Percentiles rank a stretch among this genome's conserved stretches.
Evolutionary conservation across 2,329 filamentous ascomycete species (phyloP).

Genomic region (Fusarium protoensiforme): DNA sequence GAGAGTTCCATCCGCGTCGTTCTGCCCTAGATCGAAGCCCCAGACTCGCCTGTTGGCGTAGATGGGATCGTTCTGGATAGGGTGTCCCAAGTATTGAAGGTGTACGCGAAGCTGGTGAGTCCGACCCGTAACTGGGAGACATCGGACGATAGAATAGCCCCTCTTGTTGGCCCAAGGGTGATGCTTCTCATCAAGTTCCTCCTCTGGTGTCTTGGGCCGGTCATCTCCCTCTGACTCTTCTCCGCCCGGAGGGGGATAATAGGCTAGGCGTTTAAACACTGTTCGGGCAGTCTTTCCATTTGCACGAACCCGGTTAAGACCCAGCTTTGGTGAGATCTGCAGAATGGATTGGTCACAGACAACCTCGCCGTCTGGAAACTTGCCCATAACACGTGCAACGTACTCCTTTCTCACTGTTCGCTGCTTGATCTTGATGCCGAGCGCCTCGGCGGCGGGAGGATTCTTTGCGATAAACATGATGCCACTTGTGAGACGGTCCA

Average conservation of each 20-base stretch:
- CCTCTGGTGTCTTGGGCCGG: slow-evolving; percentile 39
- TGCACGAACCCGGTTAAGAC: slow-evolving; percentile 92
- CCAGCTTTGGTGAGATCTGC: slow-evolving; percentile 93
- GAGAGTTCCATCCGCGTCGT: slow-evolving; percentile 71
- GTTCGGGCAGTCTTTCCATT: slow-evolving; percentile 91
- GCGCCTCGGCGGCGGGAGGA: slow-evolving; percentile 78
- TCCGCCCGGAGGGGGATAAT: slow-evolving; percentile 72
- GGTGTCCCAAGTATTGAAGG: slow-evolving; percentile 92
- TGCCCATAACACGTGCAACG: slow-evolving; percentile 87
- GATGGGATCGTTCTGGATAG: slow-evolving; percentile 97
- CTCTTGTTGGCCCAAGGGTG: slow-evolving; percentile 65
- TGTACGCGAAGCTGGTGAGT: slow-evolving; percentile 97
- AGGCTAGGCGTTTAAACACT: slow-evolving; percentile 92
- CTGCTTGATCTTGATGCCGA: slow-evolving; percentile 80
- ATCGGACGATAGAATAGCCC: slow-evolving; percentile 95
- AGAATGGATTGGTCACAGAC: slow-evolving; percentile 95
- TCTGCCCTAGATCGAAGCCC: slow-evolving; percentile 79
- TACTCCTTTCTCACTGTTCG: slow-evolving; percentile 96
- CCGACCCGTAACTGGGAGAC: slow-evolving; percentile 89
- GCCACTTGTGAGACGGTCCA: slow-evolving; percentile 92
- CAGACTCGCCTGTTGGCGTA: slow-evolving; percentile 96
- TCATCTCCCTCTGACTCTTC: slow-evolving; percentile 38
- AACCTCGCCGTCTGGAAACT: slow-evolving; percentile 91
- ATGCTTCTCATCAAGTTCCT: slow-evolving; percentile 37
- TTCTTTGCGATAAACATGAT: slow-evolving; percentile 99